These are phyloP conservation scores for Suillus weaverae DNA, from an alignment of 768 basidiomycete genomes.

Conservation along the genomic window DNA sequence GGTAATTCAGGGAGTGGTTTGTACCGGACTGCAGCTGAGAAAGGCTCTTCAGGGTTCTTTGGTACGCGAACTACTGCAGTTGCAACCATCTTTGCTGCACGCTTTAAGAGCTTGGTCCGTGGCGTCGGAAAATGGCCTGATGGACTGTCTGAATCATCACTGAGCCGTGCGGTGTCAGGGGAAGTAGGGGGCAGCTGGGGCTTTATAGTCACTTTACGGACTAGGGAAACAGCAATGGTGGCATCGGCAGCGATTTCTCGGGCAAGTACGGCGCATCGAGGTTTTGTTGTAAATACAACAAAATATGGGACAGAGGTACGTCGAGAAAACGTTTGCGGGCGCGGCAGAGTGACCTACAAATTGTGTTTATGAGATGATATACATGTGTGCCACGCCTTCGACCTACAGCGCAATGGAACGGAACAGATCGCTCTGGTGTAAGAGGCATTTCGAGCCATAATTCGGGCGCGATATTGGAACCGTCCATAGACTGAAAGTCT, in stretches of 20 bases:
- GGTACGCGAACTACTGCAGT: slow-evolving; percentile 14
- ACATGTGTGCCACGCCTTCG: not conserved
- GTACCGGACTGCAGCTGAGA: slow-evolving; percentile 6
- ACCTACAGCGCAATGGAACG: slow-evolving; percentile 68
- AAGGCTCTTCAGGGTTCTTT: slow-evolving; percentile 12
- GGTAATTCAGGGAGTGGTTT: slow-evolving; percentile 32
- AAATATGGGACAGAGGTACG: slow-evolving; percentile 65
- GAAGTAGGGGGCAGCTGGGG: slow-evolving; percentile 39
- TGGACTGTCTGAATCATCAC: slow-evolving; percentile 43
- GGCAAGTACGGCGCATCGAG: slow-evolving; percentile 52
- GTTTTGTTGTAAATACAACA: slow-evolving; percentile 68
- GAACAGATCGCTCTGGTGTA: slow-evolving; percentile 58
- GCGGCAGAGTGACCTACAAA: slow-evolving; percentile 62
- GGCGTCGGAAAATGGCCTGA: slow-evolving; percentile 6
- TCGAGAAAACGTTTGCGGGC: slow-evolving; percentile 60
- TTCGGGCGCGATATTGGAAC: slow-evolving; percentile 39
- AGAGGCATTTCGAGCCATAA: slow-evolving; percentile 73
- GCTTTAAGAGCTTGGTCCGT: slow-evolving; percentile 29
- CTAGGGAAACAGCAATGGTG: slow-evolving; percentile 64
- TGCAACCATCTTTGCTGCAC: slow-evolving; percentile 30
- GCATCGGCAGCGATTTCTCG: slow-evolving; percentile 71
- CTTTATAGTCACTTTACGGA: slow-evolving; percentile 58
- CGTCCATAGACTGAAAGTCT: slow-evolving; percentile 61
- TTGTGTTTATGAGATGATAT: slow-evolving; percentile 5
- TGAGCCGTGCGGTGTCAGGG: slow-evolving; percentile 48